Base-by-base conservation (phyloP, 1,284 basidiomycete genomes). In the Sanghuangporus baumii region DNA sequence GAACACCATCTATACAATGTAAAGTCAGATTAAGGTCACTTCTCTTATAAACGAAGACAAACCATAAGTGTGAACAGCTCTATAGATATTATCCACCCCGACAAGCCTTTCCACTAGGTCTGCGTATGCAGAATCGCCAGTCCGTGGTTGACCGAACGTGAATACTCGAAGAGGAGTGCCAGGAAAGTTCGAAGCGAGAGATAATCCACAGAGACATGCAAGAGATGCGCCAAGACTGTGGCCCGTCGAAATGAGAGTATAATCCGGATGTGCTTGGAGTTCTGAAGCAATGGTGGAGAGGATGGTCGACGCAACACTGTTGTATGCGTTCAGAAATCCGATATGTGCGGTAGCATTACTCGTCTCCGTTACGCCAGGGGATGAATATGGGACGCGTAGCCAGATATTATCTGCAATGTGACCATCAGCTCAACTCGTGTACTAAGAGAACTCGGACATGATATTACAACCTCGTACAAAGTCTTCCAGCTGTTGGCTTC, bases 171-270 rank as follows among this genome's bases (percentile, higher is more conserved):
- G 69, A 54, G 69, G 63, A 76, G 56, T 69, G 16, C 69, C 69
- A 0, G 74, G 75, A 67, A 79, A 79, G 40, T 75, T 76, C 57
- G 74, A 69, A 66, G 76, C 72, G 26, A 82, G 56, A 5, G 76
- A 70, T 5, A 81, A 69, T 2, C 76, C 78, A 7, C 76, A 79
- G 2, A 83, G 69, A 5, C 77, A 71, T 0, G 81, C 74, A 43
- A 84, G 65, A 2, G 80, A 72, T 3, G 79, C 81, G 8, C 81
- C 81, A 3, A 83, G 70, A 2, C 80, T 82, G 67, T 83, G 81
- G 0, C 81, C 81, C 1, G 75, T 75, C 1, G 76, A 77, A 6
- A 79, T 75, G 54, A 82, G 70, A 0, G 74, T 60, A 65, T 78
- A 79, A 1, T 66, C 73, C 5, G 74, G 70, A 62, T 80, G 69